These are phyloP conservation scores for Fusarium annulatum DNA, from an alignment of 2,329 filamentous ascomycete species.

Conservation along the genomic window DNA sequence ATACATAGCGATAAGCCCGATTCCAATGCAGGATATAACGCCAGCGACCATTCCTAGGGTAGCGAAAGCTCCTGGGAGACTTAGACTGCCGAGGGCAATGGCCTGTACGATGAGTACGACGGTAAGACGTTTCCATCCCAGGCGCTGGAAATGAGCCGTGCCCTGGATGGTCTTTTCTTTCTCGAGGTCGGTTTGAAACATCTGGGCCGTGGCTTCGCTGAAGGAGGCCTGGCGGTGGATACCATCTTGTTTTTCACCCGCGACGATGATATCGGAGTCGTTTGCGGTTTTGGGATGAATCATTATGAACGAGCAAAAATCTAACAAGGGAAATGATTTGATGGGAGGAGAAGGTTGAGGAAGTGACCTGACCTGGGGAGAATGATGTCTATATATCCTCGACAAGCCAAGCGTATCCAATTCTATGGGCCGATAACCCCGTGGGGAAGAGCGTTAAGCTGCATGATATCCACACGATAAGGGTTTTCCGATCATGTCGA, in stretches of 20 bases:
- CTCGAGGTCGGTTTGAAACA: conserved; percentile 51
- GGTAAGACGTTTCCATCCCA: conserved; percentile 50
- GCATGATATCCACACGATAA: background rate
- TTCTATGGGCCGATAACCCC: background rate
- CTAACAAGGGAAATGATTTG: accelerated
- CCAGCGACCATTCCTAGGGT: conserved; percentile 64
- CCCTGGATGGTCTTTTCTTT: conserved; percentile 59
- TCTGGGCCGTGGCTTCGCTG: background rate
- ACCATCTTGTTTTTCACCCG: background rate
- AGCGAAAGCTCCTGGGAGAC: conserved; percentile 62
- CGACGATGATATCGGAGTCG: background rate
- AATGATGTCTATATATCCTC: background rate
- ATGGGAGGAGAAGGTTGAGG: background rate
- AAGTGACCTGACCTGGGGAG: background rate
- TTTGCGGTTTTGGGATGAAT: background rate
- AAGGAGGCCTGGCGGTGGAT: background rate
- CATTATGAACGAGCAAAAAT: background rate
- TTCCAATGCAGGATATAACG: conserved; percentile 53
- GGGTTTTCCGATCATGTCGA: background rate
- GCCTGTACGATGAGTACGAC: conserved; percentile 67
- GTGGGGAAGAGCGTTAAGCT: background rate
- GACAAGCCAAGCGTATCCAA: background rate
- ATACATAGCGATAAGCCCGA: conserved; percentile 60
- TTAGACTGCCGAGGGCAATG: conserved; percentile 64
- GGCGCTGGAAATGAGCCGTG: conserved; percentile 59